These are phyloP conservation scores for Cyberlindnera americana DNA, from an alignment of 805 yeast genomes.

Conservation along the genomic window DNA sequence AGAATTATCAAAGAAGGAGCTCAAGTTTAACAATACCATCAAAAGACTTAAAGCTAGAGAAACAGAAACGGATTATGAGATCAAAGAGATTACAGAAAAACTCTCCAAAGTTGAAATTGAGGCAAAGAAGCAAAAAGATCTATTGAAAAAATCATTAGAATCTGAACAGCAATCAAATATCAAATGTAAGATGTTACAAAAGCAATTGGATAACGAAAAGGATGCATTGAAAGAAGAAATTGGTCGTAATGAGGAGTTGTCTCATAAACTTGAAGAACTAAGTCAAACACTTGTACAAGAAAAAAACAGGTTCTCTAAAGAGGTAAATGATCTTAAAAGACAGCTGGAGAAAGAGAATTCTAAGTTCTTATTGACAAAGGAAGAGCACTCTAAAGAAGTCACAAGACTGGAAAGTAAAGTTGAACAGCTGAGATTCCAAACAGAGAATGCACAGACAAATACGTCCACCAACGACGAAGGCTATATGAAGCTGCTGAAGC, in stretches of 20 bases:
- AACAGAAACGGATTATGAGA: constrained; percentile 34
- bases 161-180: constrained; percentile 26
- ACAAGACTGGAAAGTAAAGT: constrained; percentile 62
- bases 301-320: constrained; percentile 23
- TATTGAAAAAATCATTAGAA: constrained; percentile 26
- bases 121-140: constrained; percentile 24
- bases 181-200: constrained; percentile 22
- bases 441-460: constrained; percentile 44
- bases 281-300: constrained; percentile 24
- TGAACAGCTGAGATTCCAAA: constrained; percentile 61
- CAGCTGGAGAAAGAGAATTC: constrained; percentile 35
- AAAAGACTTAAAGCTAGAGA: constrained; percentile 55
- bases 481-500: constrained; percentile 39
- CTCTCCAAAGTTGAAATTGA: constrained; percentile 23
- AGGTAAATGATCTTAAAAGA: constrained; percentile 30
- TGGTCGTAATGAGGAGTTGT: constrained; percentile 20
- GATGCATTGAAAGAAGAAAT: constrained; percentile 22
- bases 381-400: constrained; percentile 40
- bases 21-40: constrained; percentile 61
- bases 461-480: constrained; percentile 33
- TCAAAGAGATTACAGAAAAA: constrained; percentile 16
- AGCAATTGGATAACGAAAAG: constrained; percentile 21
- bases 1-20: constrained; percentile 64
- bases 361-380: constrained; percentile 19
- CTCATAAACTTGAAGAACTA: constrained; percentile 25